These are phyloP conservation scores for Phytophthora colocasiae DNA, from an alignment of 352 stramenopile genomes.

Conservation along the genomic window DNA sequence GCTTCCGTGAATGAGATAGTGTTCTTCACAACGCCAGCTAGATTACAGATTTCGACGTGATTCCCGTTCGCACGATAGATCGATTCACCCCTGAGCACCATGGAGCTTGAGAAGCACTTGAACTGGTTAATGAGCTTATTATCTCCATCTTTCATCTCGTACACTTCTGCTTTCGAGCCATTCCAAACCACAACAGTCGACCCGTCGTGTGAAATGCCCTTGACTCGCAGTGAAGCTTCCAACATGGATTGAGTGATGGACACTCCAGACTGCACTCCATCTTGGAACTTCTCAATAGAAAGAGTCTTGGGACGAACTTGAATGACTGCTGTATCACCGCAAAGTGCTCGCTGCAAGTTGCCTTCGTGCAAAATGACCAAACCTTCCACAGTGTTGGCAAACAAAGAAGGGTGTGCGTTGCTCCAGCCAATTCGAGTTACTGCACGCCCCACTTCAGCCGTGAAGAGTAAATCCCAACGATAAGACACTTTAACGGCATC, in stretches of 20 bases:
- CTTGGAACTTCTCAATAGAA: constrained; percentile 81
- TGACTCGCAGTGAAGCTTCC: constrained; percentile 76
- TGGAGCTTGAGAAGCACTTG: constrained; percentile 72
- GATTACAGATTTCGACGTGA: constrained; percentile 90
- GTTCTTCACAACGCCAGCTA: constrained; percentile 88
- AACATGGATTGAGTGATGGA: constrained; percentile 73
- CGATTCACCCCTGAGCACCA: constrained; percentile 86
- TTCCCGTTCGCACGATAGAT: constrained; percentile 89
- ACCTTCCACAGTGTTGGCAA: constrained; percentile 73
- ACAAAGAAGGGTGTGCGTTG: constrained; percentile 63
- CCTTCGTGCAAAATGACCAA: constrained; percentile 87
- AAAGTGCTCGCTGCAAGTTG: constrained; percentile 83
- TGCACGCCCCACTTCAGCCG: constrained; percentile 51
- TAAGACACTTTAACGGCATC: constrained; percentile 41
- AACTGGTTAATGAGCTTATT: constrained; percentile 69
- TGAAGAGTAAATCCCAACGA: constrained; percentile 79
- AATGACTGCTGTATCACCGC: constrained; percentile 86
- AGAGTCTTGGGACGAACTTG: constrained; percentile 76
- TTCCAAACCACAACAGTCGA: constrained; percentile 86
- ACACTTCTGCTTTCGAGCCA: constrained; percentile 87
- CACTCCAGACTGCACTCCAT: constrained; percentile 47
- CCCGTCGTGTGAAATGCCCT: constrained; percentile 86
- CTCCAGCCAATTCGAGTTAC: constrained; percentile 80
- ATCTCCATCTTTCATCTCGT: constrained; percentile 80
- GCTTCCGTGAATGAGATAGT: constrained; percentile 91